Evolutionary conservation across 2,329 filamentous ascomycete genomes (phyloP).

Genomic region (Volutella citrinella): DNA sequence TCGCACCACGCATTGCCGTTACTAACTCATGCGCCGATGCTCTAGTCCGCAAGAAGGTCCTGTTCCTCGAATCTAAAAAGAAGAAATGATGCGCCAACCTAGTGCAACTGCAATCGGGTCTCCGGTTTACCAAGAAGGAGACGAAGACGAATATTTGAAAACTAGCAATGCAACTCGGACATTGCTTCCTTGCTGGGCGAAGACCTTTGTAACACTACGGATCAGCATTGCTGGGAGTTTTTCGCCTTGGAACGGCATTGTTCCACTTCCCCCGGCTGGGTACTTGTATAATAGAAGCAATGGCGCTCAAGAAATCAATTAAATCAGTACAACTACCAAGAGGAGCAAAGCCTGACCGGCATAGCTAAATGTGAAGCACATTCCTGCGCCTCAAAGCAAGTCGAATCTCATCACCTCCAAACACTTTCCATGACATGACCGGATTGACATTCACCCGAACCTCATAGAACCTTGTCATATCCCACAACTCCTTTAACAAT

Average conservation of each 20-base stretch:
- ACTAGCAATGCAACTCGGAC: not conserved
- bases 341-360: no score
- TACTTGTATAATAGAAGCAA: no score
- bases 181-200: not conserved
- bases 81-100: slow-evolving; percentile 52
- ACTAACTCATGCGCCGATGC: slow-evolving; percentile 1
- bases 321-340: no score
- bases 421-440: slow-evolving; percentile 12
- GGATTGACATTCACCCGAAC: slow-evolving; percentile 2
- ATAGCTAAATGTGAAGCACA: no score
- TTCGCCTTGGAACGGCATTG: slow-evolving; percentile 13
- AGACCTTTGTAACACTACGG: not conserved
- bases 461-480: no score
- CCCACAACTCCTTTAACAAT: no score
- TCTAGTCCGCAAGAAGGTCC: slow-evolving; percentile 86
- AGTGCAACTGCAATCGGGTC: slow-evolving; percentile 14
- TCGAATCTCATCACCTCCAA: no score
- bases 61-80: slow-evolving; percentile 92
- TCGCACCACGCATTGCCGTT: no score
- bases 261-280: no score
- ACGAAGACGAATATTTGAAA: slow-evolving; percentile 5
- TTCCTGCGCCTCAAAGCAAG: no score
- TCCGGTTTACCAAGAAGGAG: no score
- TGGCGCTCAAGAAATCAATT: no score
- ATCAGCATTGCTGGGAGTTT: not conserved